Percentiles rank a stretch among this genome's conserved stretches.
phyloP scores from a whole-genome alignment of 1,284 basidiomycete species.

The Athelia sp. region DNA sequence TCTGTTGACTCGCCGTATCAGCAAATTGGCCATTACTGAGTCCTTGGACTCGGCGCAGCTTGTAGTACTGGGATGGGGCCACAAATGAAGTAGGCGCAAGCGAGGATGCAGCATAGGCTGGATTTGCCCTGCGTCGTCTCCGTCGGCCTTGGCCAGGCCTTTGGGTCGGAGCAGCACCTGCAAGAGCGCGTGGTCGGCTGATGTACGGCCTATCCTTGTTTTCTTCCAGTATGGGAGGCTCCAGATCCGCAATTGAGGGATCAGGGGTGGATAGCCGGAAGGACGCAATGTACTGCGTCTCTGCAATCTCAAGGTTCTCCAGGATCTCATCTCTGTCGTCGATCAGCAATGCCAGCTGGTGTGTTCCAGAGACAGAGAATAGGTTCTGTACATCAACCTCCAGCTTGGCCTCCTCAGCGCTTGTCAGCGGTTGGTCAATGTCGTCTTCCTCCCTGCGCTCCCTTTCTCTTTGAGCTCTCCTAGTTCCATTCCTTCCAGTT shows the following conservation, averaged over 20 bases:
- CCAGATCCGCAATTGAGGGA: conserved; percentile 44
- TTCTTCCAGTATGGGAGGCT: conserved; percentile 29
- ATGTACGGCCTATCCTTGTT: conserved; percentile 48
- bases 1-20: conserved; percentile 36
- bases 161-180: conserved; percentile 3
- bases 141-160: conserved; percentile 11
- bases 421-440: conserved; percentile 31
- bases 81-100: conserved; percentile 70
- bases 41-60: conserved; percentile 55
- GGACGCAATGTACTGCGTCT: conserved; percentile 71
- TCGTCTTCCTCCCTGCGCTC: conserved; percentile 7
- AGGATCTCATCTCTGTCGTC: conserved; percentile 69
- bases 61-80: conserved; percentile 75
- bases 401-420: conserved; percentile 35
- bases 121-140: conserved; percentile 41
- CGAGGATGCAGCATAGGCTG: conserved; percentile 60
- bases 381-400: conserved; percentile 67
- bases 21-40: conserved; percentile 57
- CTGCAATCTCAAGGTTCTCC: conserved; percentile 72
- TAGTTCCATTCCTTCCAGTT: conserved; percentile 14
- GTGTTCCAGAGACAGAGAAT: conserved; percentile 72
- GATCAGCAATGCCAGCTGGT: conserved; percentile 58
- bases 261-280: conserved; percentile 70
- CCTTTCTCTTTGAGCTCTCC: conserved; percentile 12
- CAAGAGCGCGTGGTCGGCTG: conserved; percentile 60